A percentile compares a stretch with the other conserved stretches of the same genome.
phyloP scores from a whole-genome alignment of 331 rosid genomes.

The Pyrus hybrid region DNA sequence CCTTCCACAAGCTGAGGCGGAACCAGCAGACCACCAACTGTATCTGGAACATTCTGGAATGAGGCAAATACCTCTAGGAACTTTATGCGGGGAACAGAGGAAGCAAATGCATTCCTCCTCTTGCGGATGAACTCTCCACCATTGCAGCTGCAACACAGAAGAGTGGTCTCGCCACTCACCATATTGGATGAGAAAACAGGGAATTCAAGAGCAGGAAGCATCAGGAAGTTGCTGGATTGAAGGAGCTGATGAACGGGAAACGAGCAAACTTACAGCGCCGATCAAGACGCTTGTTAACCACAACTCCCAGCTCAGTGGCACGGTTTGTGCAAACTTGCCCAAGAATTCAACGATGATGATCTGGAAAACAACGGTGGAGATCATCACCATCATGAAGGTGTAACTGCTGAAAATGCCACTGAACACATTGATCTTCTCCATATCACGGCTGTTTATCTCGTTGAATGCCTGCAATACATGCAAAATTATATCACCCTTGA shows the following conservation, averaged over 20 bases:
- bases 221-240: conserved; percentile 70
- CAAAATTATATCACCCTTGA: background rate
- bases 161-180: conserved; percentile 51
- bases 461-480: conserved; percentile 50
- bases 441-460: conserved; percentile 86
- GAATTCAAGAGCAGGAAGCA: conserved; percentile 81
- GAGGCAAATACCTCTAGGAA: conserved; percentile 66
- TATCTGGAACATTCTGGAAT: conserved; percentile 70
- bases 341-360: conserved; percentile 50
- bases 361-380: conserved; percentile 52
- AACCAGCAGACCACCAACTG: conserved; percentile 43
- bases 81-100: conserved; percentile 54
- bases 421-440: conserved; percentile 79
- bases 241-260: conserved; percentile 30
- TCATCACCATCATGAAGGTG: conserved; percentile 50
- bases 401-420: conserved; percentile 49
- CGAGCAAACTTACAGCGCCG: conserved; percentile 52
- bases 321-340: conserved; percentile 68
- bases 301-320: conserved; percentile 35
- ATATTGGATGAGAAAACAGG: conserved; percentile 38
- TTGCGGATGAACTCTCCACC: conserved; percentile 78
- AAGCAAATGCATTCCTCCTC: conserved; percentile 46
- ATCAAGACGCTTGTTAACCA: conserved; percentile 56
- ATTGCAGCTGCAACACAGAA: conserved; percentile 68
- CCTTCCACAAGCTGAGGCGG: conserved; percentile 99